Percentiles rank a stretch among this genome's conserved stretches.
Evolutionary conservation across 2,329 filamentous ascomycete species (phyloP).

Genomic region (Anisogramma anomala): DNA sequence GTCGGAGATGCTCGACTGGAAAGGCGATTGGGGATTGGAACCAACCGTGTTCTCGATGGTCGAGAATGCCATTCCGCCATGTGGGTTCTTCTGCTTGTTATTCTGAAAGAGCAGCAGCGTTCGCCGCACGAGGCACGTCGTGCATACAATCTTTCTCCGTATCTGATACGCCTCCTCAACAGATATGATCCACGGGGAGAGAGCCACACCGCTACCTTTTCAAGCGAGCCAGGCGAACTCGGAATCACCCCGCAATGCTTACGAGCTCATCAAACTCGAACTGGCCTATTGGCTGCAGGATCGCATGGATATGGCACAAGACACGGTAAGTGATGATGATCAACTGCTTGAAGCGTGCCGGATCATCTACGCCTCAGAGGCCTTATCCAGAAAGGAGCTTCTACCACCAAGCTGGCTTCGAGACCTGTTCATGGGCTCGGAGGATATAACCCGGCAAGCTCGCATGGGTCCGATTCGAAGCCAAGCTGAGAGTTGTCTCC

Average conservation of each 20-base stretch:
- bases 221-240: slow-evolving; percentile 33
- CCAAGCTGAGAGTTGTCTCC: slow-evolving; percentile 35
- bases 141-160: too few species aligned
- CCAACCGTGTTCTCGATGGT: slow-evolving; percentile 48
- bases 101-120: slow-evolving; percentile 21
- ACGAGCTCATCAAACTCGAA: slow-evolving; percentile 49
- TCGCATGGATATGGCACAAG: slow-evolving; percentile 30
- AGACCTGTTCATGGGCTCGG: slow-evolving; percentile 43
- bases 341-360: slow-evolving; percentile 47
- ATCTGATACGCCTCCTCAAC: too few species aligned
- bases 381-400: slow-evolving; percentile 29
- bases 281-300: slow-evolving; percentile 40
- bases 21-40: slow-evolving; percentile 60
- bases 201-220: slow-evolving; percentile 44
- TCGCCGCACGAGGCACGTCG: neutral
- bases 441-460: slow-evolving; percentile 31
- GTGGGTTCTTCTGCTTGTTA: slow-evolving; percentile 34
- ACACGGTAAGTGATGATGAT: slow-evolving; percentile 40
- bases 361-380: slow-evolving; percentile 44
- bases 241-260: slow-evolving; percentile 43
- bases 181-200: slow-evolving; percentile 55
- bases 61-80: slow-evolving; percentile 55
- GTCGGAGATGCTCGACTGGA: slow-evolving; percentile 57
- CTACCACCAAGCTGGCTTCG: slow-evolving; percentile 42
- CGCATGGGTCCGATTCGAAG: slow-evolving; percentile 36